Conservation (phyloP, 345 rosid species). For the Cardamine occulta region DNA sequence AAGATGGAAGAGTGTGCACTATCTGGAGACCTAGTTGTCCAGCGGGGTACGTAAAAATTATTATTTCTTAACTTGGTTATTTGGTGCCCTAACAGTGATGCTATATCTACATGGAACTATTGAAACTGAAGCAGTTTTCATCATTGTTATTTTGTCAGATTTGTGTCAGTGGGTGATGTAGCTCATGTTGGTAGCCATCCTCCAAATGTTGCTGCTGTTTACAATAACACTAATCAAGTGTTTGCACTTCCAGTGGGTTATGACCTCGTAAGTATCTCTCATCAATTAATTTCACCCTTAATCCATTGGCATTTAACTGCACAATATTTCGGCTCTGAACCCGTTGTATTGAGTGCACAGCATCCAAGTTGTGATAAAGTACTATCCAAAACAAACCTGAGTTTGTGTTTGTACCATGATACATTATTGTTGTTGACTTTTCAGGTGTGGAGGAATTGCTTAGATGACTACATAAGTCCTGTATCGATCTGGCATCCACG, state of each 20-base stretch:
- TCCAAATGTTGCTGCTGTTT: conserved; percentile 90
- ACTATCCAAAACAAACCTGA: no score
- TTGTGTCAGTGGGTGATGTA: conserved; percentile 81
- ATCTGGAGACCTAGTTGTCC: conserved; percentile 96
- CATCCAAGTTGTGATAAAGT: no score
- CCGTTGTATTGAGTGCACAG: no score
- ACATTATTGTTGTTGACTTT: conserved; percentile 11
- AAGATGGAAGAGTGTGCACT: conserved; percentile 67
- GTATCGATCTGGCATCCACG: conserved; percentile 94
- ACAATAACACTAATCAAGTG: conserved; percentile 51
- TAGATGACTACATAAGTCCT: conserved; percentile 66
- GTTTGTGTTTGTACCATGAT: no score
- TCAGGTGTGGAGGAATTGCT: conserved; percentile 96
- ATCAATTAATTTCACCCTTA: neutral
- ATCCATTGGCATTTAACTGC: neutral
- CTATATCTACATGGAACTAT: conserved; percentile 1
- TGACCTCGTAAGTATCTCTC: conserved; percentile 71
- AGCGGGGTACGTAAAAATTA: conserved; percentile 60
- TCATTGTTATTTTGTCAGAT: conserved; percentile 49
- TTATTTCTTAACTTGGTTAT: neutral
- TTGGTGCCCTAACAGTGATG: neutral
- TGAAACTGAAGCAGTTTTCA: conserved; percentile 26
- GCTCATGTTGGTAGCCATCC: conserved; percentile 86
- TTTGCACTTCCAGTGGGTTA: conserved; percentile 83
- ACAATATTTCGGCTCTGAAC: neutral